Base-by-base conservation (phyloP, 148 eudicot species). In the Salicornia ramosissima region DNA sequence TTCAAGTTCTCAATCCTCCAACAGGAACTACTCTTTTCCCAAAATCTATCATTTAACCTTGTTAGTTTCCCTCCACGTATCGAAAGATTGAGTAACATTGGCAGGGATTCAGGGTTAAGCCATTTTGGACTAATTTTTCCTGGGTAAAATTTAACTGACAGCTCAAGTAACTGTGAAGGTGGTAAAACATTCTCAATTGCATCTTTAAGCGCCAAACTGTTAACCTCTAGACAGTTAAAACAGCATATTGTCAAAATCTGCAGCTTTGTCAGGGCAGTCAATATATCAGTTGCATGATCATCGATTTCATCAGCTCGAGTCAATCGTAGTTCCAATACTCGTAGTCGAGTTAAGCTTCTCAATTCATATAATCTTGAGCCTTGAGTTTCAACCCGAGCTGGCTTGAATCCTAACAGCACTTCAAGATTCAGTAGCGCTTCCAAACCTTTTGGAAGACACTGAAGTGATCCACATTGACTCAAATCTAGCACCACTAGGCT, bases 1-100 rank as follows among this genome's bases (percentile, higher is more conserved):
- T 74, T 79, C 62, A 84, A 62, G 19, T 81, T 83, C 72, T 84
- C 83, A 39, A 84, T 81, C 72, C 43, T 81, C 87, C 87, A 84
- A 30, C 66, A 34, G 18, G 46, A 39, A 43, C 66, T 53, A 36
- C 40, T 77, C 42, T 69, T 25, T 14, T 72, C 83, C 87, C 87
- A 79, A 29, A 84, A 84, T 10, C 69, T 56, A 34, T 66, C 68
- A 2, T 70, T 64, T 64, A 84, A 45, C 39, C 43, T 60, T 6
- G 64, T 56, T 16, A 84, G 68, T 64, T 79, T 69, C 15, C 87
- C 83, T 8, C 83, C 81, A 14, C 70, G 53, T 21, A 84, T 75
- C 14, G 79, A 84, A 15, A 84, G 83, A 72, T 79, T 81, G 19
- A 69, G 60, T n/a, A 84, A 66, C 81, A 72, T 62, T 19, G 80